These are phyloP conservation scores for Malbranchea zuffiana DNA, from an alignment of 2,329 filamentous ascomycete genomes.

Conservation along the genomic window DNA sequence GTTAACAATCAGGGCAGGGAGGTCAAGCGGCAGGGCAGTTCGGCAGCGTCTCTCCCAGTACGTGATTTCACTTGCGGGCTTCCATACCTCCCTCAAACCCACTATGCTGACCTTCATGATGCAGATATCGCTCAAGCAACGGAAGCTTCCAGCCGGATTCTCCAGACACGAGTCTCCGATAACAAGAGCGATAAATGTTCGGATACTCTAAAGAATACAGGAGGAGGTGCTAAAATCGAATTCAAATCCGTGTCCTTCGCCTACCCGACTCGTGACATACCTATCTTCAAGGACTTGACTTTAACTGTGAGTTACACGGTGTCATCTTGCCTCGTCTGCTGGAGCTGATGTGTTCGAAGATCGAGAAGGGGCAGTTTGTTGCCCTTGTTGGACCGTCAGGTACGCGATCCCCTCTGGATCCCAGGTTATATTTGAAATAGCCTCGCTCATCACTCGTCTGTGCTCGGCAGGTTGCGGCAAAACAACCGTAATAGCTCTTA, in stretches of 20 bases:
- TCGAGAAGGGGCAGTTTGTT: constrained; percentile 33
- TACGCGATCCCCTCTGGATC: no score
- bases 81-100: no score
- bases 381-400: constrained; percentile 40
- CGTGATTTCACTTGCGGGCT: not conserved
- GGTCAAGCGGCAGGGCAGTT: constrained; percentile 57
- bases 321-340: no score
- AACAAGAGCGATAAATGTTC: constrained; percentile 1
- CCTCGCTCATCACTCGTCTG: no score
- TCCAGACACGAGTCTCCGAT: constrained; percentile 18
- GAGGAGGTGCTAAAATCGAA: constrained; percentile 23
- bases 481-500: constrained; percentile 36
- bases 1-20: constrained; percentile 34
- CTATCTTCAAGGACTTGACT: constrained; percentile 24
- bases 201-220: constrained; percentile 2
- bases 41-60: constrained; percentile 53
- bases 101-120: no score
- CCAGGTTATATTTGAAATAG: no score
- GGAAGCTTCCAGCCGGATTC: constrained; percentile 29
- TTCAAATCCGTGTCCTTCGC: constrained; percentile 27
- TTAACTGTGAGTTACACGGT: constrained; percentile 16
- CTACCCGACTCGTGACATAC: constrained; percentile 25
- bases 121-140: constrained; percentile 29
- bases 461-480: constrained; percentile 38
- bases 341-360: constrained; percentile 11